These are phyloP conservation scores for Aspergillus melleus DNA, from an alignment of 2,329 filamentous ascomycete species.

Conservation along the genomic window DNA sequence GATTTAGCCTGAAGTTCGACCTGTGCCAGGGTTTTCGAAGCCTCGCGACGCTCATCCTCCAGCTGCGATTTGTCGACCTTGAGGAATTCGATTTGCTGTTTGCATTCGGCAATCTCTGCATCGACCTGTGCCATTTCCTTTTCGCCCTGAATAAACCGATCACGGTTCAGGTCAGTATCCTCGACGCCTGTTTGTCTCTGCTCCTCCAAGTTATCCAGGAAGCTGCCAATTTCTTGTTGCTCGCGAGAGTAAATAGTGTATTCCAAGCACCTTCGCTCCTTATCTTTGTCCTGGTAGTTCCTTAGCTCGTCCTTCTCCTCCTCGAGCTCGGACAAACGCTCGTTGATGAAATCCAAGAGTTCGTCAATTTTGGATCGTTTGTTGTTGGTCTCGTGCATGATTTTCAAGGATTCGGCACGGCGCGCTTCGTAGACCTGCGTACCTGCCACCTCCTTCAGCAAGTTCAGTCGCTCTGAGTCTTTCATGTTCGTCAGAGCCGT, in stretches of 20 bases:
- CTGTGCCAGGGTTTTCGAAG: conserved; percentile 76
- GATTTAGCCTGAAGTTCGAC: conserved; percentile 81
- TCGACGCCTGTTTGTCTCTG: conserved; percentile 79
- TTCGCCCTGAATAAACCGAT: conserved; percentile 75
- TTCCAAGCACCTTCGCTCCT: conserved; percentile 85
- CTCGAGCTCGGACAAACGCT: conserved; percentile 83
- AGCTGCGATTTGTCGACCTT: conserved; percentile 82
- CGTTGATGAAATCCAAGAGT: conserved; percentile 85
- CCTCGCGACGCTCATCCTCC: conserved; percentile 84
- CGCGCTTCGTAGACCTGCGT: conserved; percentile 96
- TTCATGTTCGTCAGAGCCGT: conserved; percentile 99
- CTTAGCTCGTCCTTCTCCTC: conserved; percentile 96
- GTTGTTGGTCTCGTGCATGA: conserved; percentile 95
- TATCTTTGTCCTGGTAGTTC: conserved; percentile 91
- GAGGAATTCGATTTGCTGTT: conserved; percentile 80
- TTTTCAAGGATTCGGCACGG: conserved; percentile 87
- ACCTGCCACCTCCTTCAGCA: conserved; percentile 96
- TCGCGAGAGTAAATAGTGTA: conserved; percentile 93
- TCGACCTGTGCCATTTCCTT: conserved; percentile 76
- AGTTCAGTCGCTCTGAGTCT: conserved; percentile 81
- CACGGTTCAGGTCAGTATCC: conserved; percentile 76
- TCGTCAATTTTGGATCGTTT: conserved; percentile 95
- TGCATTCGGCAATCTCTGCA: conserved; percentile 73
- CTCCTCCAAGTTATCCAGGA: conserved; percentile 80
- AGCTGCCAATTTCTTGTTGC: conserved; percentile 73